Evolutionary conservation across 176 grass and related monocot species (phyloP).

Genomic region (Alopecurus myosuroides): DNA sequence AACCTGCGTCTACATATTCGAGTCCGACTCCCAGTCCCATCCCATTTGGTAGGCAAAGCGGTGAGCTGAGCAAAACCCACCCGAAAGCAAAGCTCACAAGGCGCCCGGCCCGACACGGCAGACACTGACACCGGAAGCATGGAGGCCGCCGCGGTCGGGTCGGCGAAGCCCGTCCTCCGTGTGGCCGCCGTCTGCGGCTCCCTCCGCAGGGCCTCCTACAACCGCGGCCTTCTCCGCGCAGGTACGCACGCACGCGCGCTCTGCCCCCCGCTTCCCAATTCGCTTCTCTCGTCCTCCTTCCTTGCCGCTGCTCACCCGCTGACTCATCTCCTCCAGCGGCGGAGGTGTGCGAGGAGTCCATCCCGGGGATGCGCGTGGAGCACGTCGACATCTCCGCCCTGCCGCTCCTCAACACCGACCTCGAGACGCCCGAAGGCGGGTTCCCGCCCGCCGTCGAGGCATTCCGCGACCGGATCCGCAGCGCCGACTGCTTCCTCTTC

Average conservation of each 20-base stretch:
- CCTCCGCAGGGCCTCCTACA: conserved; percentile 72
- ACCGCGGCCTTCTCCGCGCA: conserved; percentile 78
- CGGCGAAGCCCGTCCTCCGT: conserved; percentile 34
- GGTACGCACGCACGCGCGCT: conserved; percentile 20
- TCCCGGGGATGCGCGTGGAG: conserved; percentile 56
- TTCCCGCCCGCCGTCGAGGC: conserved; percentile 63
- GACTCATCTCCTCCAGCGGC: no score
- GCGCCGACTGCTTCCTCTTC: conserved; percentile 71
- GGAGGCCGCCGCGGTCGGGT: not conserved
- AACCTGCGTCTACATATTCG: no score
- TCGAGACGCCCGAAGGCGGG: conserved; percentile 44
- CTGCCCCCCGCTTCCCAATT: no score
- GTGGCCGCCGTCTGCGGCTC: conserved; percentile 76
- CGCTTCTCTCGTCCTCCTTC: no score
- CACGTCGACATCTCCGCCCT: conserved; percentile 56
- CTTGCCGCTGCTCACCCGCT: no score
- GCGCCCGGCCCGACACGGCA: no score
- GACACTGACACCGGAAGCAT: not conserved
- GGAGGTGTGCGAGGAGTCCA: conserved; percentile 38
- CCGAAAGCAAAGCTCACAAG: no score
- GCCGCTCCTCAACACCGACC: conserved; percentile 73
- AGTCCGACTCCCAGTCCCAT: no score
- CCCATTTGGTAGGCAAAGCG: no score
- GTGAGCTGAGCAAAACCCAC: no score
- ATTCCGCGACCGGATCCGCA: conserved; percentile 51